A percentile compares a stretch with the other conserved stretches of the same genome.
phyloP scores from a whole-genome alignment of 768 basidiomycete species.

The Tremella mesenterica region DNA sequence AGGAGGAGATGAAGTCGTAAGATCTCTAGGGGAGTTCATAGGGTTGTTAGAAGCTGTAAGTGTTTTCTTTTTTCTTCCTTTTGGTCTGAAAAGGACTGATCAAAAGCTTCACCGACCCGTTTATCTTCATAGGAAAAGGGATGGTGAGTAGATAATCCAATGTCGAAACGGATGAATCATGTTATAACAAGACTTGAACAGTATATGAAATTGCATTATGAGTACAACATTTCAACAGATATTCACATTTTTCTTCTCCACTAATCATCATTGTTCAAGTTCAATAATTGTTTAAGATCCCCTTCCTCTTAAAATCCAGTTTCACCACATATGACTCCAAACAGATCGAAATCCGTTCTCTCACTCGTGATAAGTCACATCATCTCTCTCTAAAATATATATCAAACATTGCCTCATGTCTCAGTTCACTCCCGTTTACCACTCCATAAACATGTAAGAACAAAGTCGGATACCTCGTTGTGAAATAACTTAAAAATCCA shows the following conservation, averaged over 20 bases:
- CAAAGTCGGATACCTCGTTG: slow-evolving; percentile 76
- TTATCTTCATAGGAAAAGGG: slow-evolving; percentile 18
- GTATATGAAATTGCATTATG: too few species aligned
- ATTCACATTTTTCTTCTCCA: too few species aligned
- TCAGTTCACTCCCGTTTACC: slow-evolving; percentile 61
- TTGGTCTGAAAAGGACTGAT: not conserved
- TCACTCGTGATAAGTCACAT: too few species aligned
- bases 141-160: slow-evolving; percentile 7
- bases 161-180: not conserved
- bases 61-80: not conserved
- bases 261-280: not conserved
- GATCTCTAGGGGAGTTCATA: slow-evolving; percentile 35
- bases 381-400: slow-evolving; percentile 56
- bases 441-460: slow-evolving; percentile 90
- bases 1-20: slow-evolving; percentile 35
- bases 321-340: too few species aligned
- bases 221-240: too few species aligned
- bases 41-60: slow-evolving; percentile 32
- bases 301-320: too few species aligned
- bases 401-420: slow-evolving; percentile 81
- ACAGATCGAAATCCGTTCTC: too few species aligned
- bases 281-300: too few species aligned
- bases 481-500: slow-evolving; percentile 88
- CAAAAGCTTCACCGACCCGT: slow-evolving; percentile 27
- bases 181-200: too few species aligned